Evolutionary conservation across 2,329 filamentous ascomycete genomes (phyloP), one percentile per base, ranked within the genome.

Genomic region (Cladosporium austrohemisphaericum): DNA sequence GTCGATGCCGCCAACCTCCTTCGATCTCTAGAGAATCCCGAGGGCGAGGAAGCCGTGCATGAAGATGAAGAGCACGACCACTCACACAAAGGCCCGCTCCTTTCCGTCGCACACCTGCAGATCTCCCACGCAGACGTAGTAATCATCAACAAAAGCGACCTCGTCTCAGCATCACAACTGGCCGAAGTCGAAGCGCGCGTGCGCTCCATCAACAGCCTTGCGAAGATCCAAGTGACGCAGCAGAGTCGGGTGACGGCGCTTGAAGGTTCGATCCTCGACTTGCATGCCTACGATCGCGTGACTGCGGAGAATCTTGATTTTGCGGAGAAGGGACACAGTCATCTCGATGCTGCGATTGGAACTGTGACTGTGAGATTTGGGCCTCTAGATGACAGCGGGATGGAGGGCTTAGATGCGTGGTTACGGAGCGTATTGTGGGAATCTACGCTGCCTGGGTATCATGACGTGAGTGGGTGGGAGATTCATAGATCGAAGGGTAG

Each of bases 41-140:
- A 60, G 0, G 57, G 52, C 50, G 68, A 51, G 54, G 71, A 60
- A 36, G 51, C 45, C 26, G 61, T 54, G 4, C 19, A 20, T 14
- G 47, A 38, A 8, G 33, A 36, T 4, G 44, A 57, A 10, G 49
- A 47, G 10, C 57, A 68, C 57, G 78, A 81, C 3, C 66, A 75
- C 0, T 76, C 75, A 13, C 63, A 68, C 11, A 71, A 76, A 13
- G 84, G 85, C 0, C 84, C 86, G 0, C 71, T 90, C 7, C 80
- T 96, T 68, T 96, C 92, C 0, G 95, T 88, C 2, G 93, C 93
- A 0, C 93, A 98, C 68, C 78, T 97, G 40, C 93, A 98, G 63
- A 95, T 98, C 52, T 96, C 90, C 1, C 92, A 98, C 62, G 93
- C 93, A 5, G 93, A 98, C 69, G 89, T 97, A 7, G 80, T 98